Evolutionary conservation across 2,329 filamentous ascomycete genomes (phyloP), one percentile per base, ranked within the genome.

Genomic region (Camptophora hylomeconis): DNA sequence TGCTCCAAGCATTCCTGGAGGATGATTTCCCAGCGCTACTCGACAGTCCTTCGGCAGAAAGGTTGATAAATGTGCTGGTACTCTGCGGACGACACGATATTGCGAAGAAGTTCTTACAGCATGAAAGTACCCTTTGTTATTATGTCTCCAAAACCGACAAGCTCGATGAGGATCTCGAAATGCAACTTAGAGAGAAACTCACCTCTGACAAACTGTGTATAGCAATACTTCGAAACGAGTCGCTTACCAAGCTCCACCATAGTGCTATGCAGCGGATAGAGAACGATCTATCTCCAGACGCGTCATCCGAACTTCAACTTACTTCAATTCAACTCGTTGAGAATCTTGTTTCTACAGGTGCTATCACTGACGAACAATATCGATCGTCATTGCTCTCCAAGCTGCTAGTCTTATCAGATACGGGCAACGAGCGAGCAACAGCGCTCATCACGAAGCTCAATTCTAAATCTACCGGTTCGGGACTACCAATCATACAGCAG

Each of bases 21-120:
- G 56, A 69, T 1, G 59, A 75, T 36, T 58, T 78, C 9, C 58
- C 67, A 0, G 54, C 59, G 2, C 56, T 89, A 10, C 54, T 86
- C 3, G 53, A 66, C 2, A 84, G 81, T 0, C 70, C 79, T 0
- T 86, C 82, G n/a, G n/a, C n/a, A n/a, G n/a, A n/a, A n/a, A n/a
- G n/a, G n/a, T n/a, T n/a, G n/a, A n/a, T n/a, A n/a, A n/a, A n/a
- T n/a, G n/a, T 5, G 68, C 74, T 0, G 70, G 74, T 7, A 57
- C 92, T 0, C 66, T 74, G 17, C 56, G 60, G 10, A 51, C 52
- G 20, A 56, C 43, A 30, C 24, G 24, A 16, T 16, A 27, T 11
- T 18, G 58, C 50, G 32, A 48, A 48, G 51, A 38, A 29, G 45
- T 45, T 41, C n/a, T n/a, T n/a, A n/a, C n/a, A n/a, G n/a, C n/a